Conservation (phyloP, 208 protist species). For the Trypanosoma conorhini region DNA sequence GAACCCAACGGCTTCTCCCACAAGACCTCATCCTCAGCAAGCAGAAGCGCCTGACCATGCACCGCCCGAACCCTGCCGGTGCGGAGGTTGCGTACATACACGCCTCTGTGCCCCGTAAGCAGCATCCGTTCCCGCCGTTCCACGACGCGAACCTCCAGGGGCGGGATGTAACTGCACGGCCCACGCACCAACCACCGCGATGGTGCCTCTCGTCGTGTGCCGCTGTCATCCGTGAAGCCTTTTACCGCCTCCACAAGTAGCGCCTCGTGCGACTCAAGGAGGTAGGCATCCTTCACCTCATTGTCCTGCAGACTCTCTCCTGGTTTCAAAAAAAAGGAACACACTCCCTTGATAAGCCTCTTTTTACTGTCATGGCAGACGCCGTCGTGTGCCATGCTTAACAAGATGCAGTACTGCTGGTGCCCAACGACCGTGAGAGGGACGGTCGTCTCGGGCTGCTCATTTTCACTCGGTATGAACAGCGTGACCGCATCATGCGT, state of each 20-base stretch:
- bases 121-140: slow-evolving; percentile 86
- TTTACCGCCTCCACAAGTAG: slow-evolving; percentile 61
- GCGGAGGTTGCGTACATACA: slow-evolving; percentile 94
- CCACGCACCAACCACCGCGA: slow-evolving; percentile 95
- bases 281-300: slow-evolving; percentile 30
- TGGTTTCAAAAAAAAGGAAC: slow-evolving; percentile 67
- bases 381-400: slow-evolving; percentile 18
- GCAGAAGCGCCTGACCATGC: slow-evolving; percentile 57
- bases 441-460: slow-evolving; percentile 42
- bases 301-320: slow-evolving; percentile 46
- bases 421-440: slow-evolving; percentile 19
- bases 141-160: slow-evolving; percentile 89
- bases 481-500: slow-evolving; percentile 40
- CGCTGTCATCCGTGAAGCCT: slow-evolving; percentile 38
- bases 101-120: slow-evolving; percentile 94
- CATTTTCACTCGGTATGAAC: slow-evolving; percentile 68
- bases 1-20: slow-evolving; percentile 74
- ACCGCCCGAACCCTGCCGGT: slow-evolving; percentile 74
- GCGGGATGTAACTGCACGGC: slow-evolving; percentile 91
- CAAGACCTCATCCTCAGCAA: slow-evolving; percentile 72
- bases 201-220: slow-evolving; percentile 40
- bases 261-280: slow-evolving; percentile 53
- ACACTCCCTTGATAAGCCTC: slow-evolving; percentile 37
- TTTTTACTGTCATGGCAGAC: slow-evolving; percentile 21
- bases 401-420: slow-evolving; percentile 36